Conservation (phyloP, 2,329 filamentous ascomycete genomes). For the Calonectria pauciramosa region DNA sequence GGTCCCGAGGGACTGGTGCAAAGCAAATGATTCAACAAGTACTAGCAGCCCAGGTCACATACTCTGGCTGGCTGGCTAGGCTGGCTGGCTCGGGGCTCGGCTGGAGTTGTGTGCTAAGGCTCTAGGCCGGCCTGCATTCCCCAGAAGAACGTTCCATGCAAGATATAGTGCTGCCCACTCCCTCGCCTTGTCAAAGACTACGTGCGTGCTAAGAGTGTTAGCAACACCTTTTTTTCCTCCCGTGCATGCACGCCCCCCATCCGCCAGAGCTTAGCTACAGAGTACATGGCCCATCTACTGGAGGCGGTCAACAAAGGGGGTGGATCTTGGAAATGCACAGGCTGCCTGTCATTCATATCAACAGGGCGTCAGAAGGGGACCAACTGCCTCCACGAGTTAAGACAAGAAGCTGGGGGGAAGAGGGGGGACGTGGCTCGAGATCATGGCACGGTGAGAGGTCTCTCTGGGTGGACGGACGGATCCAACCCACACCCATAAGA, state of each 20-base stretch:
- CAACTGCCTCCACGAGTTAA: slow-evolving; percentile 6
- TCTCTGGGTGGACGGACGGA: neutral
- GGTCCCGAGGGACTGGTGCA: slow-evolving; percentile 6
- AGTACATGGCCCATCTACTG: neutral
- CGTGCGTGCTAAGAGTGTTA: neutral
- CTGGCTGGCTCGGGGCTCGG: neutral
- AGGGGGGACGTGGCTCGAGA: neutral
- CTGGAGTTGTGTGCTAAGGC: neutral
- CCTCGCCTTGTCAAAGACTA: neutral
- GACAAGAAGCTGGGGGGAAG: neutral
- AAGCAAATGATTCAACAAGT: neutral
- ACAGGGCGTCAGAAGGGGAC: neutral
- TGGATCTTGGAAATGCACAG: neutral
- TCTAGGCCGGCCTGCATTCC: slow-evolving; percentile 2
- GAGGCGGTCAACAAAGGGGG: slow-evolving; percentile 26
- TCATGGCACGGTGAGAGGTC: neutral
- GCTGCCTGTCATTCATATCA: slow-evolving; percentile 1
- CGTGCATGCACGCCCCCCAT: slow-evolving; percentile 8
- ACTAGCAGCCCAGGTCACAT: neutral
- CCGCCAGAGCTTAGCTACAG: slow-evolving; percentile 4
- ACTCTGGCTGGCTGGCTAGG: neutral
- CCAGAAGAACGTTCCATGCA: slow-evolving; percentile 37
- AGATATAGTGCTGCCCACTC: slow-evolving; percentile 37
- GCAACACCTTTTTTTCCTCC: neutral
- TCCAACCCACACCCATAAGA: slow-evolving; percentile 3